Evolutionary conservation across 2,329 filamentous ascomycete species (phyloP), one percentile per base, ranked within the genome.

Genomic region (Aspergillus sp.): DNA sequence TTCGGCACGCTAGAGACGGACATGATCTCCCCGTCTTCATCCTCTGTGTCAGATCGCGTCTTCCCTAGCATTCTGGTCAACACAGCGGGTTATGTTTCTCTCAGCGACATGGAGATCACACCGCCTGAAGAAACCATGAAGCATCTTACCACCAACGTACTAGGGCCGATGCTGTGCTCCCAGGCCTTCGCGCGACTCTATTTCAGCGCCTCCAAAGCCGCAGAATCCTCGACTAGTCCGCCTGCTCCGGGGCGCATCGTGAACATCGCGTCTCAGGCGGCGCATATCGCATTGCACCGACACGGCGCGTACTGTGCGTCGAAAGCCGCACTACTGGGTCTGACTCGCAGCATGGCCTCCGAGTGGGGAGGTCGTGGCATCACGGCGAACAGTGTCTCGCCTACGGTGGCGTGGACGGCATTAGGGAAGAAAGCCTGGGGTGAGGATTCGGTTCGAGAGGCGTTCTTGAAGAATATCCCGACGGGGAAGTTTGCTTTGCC

Each of bases 271-370:
- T 78, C 75, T 2, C 79, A 82, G 61, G 80, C 80, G 1, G 79
- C 78, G 3, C 78, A 81, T 62, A 75, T 78, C 0, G 79, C 80
- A 1, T 71, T 82, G 2, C 73, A 75, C 50, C 70, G 74, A 1
- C 80, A 82, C 56, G 77, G 78, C 1, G 78, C 78, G 0, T 82
- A 82, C 63, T 82, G 80, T 58, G 79, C 80, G 1, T 79, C 77
- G 4, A 82, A 82, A 54, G 78, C 80, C 5, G 80, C 74, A 0
- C 63, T 82, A 7, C 60, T 79, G 16, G 80, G 78, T 0, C 57
- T 81, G 50, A 81, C 78, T 10, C 73, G 76, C 6, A 77, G 75
- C 60, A 79, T 79, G 77, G 80, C 80, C 0, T 77, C 73, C 24
- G 80, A 82, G 60, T 82, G 79, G 80, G 80, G 73, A 1, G 65